Evolutionary conservation across 2,329 filamentous ascomycete species (phyloP).

Genomic region (Arthrobotrys pseudoclavata): DNA sequence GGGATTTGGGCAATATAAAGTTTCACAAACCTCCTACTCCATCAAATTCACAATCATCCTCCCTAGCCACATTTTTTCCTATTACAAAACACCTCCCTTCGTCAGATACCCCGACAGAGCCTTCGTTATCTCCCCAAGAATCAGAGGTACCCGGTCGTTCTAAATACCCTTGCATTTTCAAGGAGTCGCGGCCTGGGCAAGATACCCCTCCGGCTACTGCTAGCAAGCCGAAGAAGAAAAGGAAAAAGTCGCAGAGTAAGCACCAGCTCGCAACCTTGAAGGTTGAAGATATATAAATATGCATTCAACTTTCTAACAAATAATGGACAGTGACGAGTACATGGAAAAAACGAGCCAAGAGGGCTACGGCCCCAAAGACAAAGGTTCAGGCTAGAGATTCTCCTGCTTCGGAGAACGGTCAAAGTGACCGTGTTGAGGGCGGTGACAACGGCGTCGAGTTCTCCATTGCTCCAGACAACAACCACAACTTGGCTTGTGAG

Average conservation of each 20-base stretch:
- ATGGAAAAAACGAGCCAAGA: neutral
- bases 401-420: neutral
- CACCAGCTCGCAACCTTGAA: neutral
- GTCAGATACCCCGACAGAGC: neutral
- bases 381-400: neutral
- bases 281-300: neutral
- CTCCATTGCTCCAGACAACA: neutral
- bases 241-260: conserved; percentile 16
- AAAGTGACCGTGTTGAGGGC: neutral
- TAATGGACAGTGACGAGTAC: neutral
- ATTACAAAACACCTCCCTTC: neutral
- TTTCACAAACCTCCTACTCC: neutral
- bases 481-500: neutral
- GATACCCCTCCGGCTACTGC: neutral
- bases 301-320: neutral
- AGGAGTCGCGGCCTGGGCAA: neutral
- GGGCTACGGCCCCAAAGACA: neutral
- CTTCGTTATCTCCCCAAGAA: neutral
- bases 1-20: neutral
- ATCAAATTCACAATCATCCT: neutral
- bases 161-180: conserved; percentile 16
- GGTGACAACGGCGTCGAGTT: neutral
- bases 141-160: conserved; percentile 13
- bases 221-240: conserved; percentile 12
- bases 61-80: neutral